Percentiles rank a stretch among this genome's conserved stretches.
Conservation (phyloP, 2,329 filamentous ascomycete species). For the Sporothrix euskadiensis region DNA sequence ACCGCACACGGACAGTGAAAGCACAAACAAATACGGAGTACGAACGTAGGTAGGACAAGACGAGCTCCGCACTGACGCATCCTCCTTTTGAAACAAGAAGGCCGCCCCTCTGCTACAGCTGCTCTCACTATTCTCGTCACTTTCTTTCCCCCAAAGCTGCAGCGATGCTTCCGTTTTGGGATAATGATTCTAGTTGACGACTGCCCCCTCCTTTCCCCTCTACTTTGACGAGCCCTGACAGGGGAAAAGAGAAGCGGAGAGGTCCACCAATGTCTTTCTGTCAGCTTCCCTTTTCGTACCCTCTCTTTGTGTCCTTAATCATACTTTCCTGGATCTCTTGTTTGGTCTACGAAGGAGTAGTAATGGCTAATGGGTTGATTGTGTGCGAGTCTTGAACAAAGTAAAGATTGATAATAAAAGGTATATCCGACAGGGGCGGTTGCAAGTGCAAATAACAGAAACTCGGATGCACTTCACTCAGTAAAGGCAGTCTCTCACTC, state of each 20-base stretch:
- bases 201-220: not conserved
- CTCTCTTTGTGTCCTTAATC: not conserved
- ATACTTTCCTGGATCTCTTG: not conserved
- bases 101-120: not conserved
- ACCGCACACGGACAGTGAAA: not conserved
- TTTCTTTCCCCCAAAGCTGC: not conserved
- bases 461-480: not conserved
- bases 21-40: not conserved
- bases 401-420: not conserved
- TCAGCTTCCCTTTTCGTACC: not conserved
- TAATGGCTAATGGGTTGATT: not conserved
- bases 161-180: not conserved
- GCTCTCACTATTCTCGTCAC: not conserved
- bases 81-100: not conserved
- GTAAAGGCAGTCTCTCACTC: not conserved
- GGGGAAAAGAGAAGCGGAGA: not conserved
- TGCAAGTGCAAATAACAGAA: not conserved
- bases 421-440: not conserved
- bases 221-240: not conserved
- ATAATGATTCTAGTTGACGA: not conserved
- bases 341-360: not conserved
- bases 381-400: constrained; percentile 1
- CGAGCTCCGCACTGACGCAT: not conserved
- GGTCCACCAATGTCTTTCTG: not conserved
- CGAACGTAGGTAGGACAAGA: not conserved